These are phyloP conservation scores for Yamadazyma sp. DNA, from an alignment of 805 yeast species.

Conservation along the genomic window DNA sequence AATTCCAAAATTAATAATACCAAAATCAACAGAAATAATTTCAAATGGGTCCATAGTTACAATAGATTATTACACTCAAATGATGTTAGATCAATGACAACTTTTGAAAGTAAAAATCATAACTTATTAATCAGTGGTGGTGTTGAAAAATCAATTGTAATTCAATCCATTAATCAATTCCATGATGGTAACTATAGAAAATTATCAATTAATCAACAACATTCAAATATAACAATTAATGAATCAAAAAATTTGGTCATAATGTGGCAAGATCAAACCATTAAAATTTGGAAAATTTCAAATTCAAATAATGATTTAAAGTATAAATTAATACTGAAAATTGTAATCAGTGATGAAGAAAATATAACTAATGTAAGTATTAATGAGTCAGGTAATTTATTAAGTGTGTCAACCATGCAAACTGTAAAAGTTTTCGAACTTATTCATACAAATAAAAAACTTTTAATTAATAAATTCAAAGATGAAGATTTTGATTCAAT, in stretches of 20 bases:
- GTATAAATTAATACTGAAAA: conserved; percentile 61
- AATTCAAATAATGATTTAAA: conserved; percentile 19
- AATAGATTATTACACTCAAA: conserved; percentile 81
- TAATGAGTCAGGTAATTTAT: conserved; percentile 58
- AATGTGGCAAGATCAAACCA: conserved; percentile 78
- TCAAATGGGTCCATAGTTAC: conserved; percentile 73
- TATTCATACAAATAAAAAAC: conserved; percentile 32
- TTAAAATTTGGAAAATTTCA: conserved; percentile 72
- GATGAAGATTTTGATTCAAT: conserved; percentile 38
- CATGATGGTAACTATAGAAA: conserved; percentile 69
- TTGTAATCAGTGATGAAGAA: conserved; percentile 71
- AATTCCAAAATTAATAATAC: too few species aligned
- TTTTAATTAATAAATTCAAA: conserved; percentile 53
- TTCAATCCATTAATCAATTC: conserved; percentile 65
- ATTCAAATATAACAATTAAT: conserved; percentile 50
- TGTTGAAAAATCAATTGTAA: conserved; percentile 67
- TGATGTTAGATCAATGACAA: conserved; percentile 76
- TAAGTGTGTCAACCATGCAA: conserved; percentile 70
- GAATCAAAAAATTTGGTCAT: conserved; percentile 50
- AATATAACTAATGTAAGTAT: conserved; percentile 68
- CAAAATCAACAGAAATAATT: too few species aligned
- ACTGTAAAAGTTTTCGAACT: conserved; percentile 69
- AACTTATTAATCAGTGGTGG: conserved; percentile 80
- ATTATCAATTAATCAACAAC: conserved; percentile 60
- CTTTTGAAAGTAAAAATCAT: conserved; percentile 65